Base-by-base conservation (phyloP, 768 basidiomycete species). In the Baorangia bicolor region DNA sequence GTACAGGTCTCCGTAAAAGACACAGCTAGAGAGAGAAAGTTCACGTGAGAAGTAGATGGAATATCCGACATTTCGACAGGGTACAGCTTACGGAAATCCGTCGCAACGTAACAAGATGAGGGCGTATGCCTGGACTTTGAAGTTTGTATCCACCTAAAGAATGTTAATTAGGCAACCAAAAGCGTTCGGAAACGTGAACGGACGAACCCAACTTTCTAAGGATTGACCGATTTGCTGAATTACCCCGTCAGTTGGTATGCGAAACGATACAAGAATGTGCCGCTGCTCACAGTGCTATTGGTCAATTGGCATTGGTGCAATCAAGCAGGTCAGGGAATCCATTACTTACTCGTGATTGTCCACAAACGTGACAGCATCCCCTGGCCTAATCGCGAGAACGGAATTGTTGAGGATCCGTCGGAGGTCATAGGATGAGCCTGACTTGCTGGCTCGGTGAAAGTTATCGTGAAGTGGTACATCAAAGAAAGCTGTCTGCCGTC, bases 391-490 rank as follows among this genome's bases (percentile, higher is more conserved):
- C 53, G 86, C 77, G 18, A 92, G 78, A 12, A 98, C 69, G 1
- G 90, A 88, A 43, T 80, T 77, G 49, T 87, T 76, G 38, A 94
- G 74, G 57, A 98, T 86, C 31, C 68, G 81, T 57, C 92, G 76
- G 43, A 98, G 78, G 71, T 96, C 94, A 64, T 84, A 96, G 18
- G 77, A 74, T 34, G 78, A 77, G 30, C 86, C 80, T 16, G 75
- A 75, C 58, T 84, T 81, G 68, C 91, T 90, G 13, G 94, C 94
- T 56, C 79, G 76, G 64, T 87, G 78, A 65, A 95, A 87, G 61
- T 91, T 92, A 72, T 84, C 79, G 66, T 98, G 94, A 21, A 98
- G 77, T 20, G 92, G 92, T 8, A 92, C 91, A 67, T 97, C 94
- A 60, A 97, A 97, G 66, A 96, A 92, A 0, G 93, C 80, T 12